A percentile compares a stretch with the other conserved stretches of the same genome.
phyloP scores from a whole-genome alignment of 306 rosid genomes.

The Pachyrhizus erosus region DNA sequence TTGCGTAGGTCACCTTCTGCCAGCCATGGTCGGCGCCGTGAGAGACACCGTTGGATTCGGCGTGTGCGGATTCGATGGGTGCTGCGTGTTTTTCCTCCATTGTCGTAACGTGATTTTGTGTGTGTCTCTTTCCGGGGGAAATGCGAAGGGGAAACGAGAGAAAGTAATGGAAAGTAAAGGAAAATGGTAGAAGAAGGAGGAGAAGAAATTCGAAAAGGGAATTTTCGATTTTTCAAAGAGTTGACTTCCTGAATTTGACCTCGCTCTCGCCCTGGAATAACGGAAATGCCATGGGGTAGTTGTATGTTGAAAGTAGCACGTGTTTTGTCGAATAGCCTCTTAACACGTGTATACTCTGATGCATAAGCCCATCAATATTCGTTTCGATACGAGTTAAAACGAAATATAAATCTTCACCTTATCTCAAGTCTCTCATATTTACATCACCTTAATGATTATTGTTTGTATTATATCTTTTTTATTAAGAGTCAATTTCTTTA shows the following conservation, averaged over 20 bases:
- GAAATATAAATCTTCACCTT: too few relatives aligned
- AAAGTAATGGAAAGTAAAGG: constrained; percentile 12
- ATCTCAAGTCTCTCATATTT: too few relatives aligned
- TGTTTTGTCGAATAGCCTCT: constrained; percentile 43
- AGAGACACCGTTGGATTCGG: constrained; percentile 38
- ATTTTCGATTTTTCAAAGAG: constrained; percentile 32
- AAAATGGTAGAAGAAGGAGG: constrained; percentile 9
- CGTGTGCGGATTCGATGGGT: constrained; percentile 3
- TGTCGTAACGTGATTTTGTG: neutral
- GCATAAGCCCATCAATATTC: too few relatives aligned
- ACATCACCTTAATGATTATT: too few relatives aligned
- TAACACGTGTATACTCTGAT: constrained; percentile 31
- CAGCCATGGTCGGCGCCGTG: constrained; percentile 75
- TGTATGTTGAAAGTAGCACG: constrained; percentile 41
- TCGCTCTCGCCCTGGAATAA: constrained; percentile 40
- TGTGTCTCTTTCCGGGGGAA: constrained; percentile 14
- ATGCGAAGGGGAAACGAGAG: neutral
- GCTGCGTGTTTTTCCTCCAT: constrained; percentile 65
- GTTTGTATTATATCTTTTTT: too few relatives aligned
- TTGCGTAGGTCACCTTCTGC: constrained; percentile 92
- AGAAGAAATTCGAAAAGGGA: neutral
- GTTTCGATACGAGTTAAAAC: too few relatives aligned
- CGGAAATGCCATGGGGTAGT: constrained; percentile 50
- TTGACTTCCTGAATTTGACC: constrained; percentile 53
- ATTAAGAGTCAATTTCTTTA: too few relatives aligned